These are phyloP conservation scores for Alloascoidea africana DNA, from an alignment of 805 yeast genomes.

Conservation along the genomic window DNA sequence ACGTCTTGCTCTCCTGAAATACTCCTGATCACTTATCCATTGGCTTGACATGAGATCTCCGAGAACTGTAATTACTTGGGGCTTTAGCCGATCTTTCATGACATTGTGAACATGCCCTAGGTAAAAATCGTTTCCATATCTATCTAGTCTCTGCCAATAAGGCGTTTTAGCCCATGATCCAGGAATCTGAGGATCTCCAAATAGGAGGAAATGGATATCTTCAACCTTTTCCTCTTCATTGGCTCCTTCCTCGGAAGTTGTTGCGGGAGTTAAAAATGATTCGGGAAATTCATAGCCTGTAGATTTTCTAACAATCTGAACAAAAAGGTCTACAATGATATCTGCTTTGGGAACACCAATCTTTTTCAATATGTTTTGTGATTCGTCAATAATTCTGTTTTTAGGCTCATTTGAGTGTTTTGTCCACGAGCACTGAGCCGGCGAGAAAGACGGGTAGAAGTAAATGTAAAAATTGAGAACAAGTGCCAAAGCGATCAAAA, in stretches of 20 bases:
- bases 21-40: slow-evolving; percentile 87
- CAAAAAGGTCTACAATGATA: slow-evolving; percentile 4
- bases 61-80: slow-evolving; percentile 75
- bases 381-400: too few species aligned
- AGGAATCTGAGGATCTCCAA: slow-evolving; percentile 96
- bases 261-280: too few species aligned
- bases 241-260: too few species aligned
- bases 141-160: slow-evolving; percentile 63
- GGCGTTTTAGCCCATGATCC: slow-evolving; percentile 69
- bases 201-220: slow-evolving; percentile 56
- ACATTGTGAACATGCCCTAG: slow-evolving; percentile 68
- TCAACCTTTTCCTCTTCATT: slow-evolving; percentile 19
- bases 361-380: slow-evolving; percentile 9
- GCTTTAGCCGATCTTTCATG: slow-evolving; percentile 49
- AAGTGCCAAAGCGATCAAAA: slow-evolving; percentile 24
- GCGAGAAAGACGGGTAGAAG: slow-evolving; percentile 55
- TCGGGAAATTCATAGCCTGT: slow-evolving; percentile 5
- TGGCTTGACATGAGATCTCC: slow-evolving; percentile 91
- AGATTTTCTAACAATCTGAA: slow-evolving; percentile 8
- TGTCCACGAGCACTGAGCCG: slow-evolving; percentile 48
- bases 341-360: slow-evolving; percentile 9
- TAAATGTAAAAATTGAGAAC: slow-evolving; percentile 48
- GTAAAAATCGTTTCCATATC: slow-evolving; percentile 79
- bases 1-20: slow-evolving; percentile 62
- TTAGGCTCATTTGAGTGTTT: slow-evolving; percentile 4